Evolutionary conservation across 2,329 filamentous ascomycete genomes (phyloP).

Genomic region (Penicillium verrucosum): DNA sequence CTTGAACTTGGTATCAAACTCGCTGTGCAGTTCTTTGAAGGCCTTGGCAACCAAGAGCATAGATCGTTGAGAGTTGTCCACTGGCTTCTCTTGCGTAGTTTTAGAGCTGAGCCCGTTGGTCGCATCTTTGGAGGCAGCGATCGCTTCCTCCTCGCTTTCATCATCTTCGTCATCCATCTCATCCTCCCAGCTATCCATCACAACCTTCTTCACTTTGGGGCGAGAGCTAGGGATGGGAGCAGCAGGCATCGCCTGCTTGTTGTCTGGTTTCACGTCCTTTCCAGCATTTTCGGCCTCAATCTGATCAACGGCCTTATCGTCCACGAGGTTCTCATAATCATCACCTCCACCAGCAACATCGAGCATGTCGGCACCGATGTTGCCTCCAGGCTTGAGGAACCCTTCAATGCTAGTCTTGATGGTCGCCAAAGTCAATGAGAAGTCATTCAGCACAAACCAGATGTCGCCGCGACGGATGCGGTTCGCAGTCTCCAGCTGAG

Average conservation of each 20-base stretch:
- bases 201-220: background rate
- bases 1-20: conserved; percentile 37
- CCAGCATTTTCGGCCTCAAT: background rate
- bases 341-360: conserved; percentile 32
- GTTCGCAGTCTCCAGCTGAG: conserved; percentile 62
- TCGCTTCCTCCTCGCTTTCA: background rate
- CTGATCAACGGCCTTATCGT: conserved; percentile 9
- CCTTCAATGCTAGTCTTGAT: conserved; percentile 34
- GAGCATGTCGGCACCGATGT: conserved; percentile 17
- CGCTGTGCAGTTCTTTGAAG: conserved; percentile 29
- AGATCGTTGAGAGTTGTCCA: conserved; percentile 1
- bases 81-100: background rate
- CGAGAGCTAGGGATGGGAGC: background rate
- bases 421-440: conserved; percentile 50
- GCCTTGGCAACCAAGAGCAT: conserved; percentile 25
- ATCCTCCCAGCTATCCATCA: conserved; percentile 26
- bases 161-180: conserved; percentile 6
- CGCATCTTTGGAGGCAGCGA: background rate
- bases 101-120: background rate
- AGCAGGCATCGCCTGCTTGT: background rate
- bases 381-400: conserved; percentile 26
- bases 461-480: conserved; percentile 63
- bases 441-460: conserved; percentile 70
- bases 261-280: background rate
- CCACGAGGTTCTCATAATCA: conserved; percentile 20